Evolutionary conservation across 257 asterid genomes (phyloP), one percentile per base, ranked within the genome.

Genomic region (Solanum rostratum): DNA sequence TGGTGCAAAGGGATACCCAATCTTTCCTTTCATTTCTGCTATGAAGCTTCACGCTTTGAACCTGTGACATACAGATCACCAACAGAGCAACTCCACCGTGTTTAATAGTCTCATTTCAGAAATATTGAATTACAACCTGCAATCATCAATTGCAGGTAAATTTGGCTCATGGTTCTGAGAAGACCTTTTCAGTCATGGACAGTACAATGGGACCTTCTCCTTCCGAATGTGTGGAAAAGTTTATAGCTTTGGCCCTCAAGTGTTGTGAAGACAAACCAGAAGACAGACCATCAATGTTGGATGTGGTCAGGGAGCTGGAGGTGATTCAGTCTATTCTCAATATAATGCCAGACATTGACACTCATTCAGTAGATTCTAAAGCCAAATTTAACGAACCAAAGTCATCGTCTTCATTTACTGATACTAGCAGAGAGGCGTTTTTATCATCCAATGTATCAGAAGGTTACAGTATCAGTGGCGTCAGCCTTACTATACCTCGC

Each of bases 251-350:
- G 86, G 97, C 96, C n/a, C 87, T 95, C 1, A 86, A 86, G 89
- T 95, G 98, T 89, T 92, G 96, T 46, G n/a, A 82, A 83, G 96
- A 93, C 81, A 93, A 93, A 79, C 95, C 95, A 54, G 95, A 92
- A 60, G 89, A 84, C 7, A 90, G 98, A 90, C 98, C 98, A 37
- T 57, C 90, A 0, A 93, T 94, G 93, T 63, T 87, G 84, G 97
- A 95, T 57, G 95, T 95, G n/a, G 98, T 94, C 13, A 90, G 98
- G 69, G 98, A 95, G 89, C 89, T 95, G 4, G 97, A 95, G 86
- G 86, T 90, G 69, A 93, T 78, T 78, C 46, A 78, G 27, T 78
- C 82, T 50, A 78, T 94, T 29, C 85, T 92, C 27, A 50, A 85
- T 16, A 69, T 87, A 87, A 88, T 92, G 83, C 92, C 93, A 12